Conservation (phyloP, 305 asterid species). For the Fraxinus paxiana region DNA sequence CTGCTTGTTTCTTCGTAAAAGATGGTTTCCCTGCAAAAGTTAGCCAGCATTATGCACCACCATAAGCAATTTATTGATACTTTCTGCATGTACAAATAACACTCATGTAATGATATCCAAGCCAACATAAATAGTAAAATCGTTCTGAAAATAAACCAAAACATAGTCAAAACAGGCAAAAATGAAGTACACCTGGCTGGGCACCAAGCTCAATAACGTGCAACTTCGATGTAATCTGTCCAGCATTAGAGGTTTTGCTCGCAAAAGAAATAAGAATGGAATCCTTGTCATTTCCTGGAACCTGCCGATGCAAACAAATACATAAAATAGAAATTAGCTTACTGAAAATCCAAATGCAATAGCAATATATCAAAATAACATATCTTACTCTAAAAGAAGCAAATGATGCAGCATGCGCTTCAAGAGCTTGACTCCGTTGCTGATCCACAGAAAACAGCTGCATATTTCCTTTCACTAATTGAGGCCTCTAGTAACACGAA, state of each 20-base stretch:
- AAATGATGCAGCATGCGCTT: constrained; percentile 98
- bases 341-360: constrained; percentile 6
- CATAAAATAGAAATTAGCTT: constrained; percentile 10
- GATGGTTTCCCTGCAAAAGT: constrained; percentile 63
- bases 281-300: constrained; percentile 84
- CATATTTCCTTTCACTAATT: constrained; percentile 96
- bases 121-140: neutral
- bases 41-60: constrained; percentile 7
- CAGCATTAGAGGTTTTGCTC: constrained; percentile 67
- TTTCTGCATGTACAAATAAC: neutral
- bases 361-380: constrained; percentile 8
- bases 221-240: constrained; percentile 78
- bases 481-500: constrained; percentile 61
- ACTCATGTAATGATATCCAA: neutral
- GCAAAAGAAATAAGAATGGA: constrained; percentile 95
- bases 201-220: constrained; percentile 98
- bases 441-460: constrained; percentile 95
- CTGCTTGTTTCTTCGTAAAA: constrained; percentile 80
- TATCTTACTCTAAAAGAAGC: constrained; percentile 69
- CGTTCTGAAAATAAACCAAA: neutral
- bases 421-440: constrained; percentile 98
- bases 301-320: constrained; percentile 41
- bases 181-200: constrained; percentile 61
- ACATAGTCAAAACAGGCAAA: constrained; percentile 1
- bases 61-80: neutral